phyloP scores from a whole-genome alignment of 2,329 filamentous ascomycete species.

The Trichoderma simmonsii region DNA sequence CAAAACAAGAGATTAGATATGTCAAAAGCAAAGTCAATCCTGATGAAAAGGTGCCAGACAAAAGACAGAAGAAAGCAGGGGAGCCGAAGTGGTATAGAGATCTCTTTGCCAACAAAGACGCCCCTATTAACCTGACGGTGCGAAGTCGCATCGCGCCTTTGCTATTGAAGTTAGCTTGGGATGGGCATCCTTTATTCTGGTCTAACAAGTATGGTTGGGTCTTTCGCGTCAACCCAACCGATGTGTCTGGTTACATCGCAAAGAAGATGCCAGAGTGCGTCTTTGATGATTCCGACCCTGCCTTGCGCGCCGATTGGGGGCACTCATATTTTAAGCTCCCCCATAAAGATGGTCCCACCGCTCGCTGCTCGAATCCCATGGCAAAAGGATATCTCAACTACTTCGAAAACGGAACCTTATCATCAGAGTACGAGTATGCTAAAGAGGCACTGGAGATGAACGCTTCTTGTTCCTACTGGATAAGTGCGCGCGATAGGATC shows the following conservation, averaged over 20 bases:
- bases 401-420: constrained; percentile 84
- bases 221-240: constrained; percentile 67
- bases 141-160: constrained; percentile 85
- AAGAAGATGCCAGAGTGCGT: constrained; percentile 73
- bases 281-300: constrained; percentile 69
- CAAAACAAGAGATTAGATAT: constrained; percentile 87
- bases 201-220: constrained; percentile 92
- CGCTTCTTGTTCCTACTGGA: constrained; percentile 98
- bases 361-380: constrained; percentile 81
- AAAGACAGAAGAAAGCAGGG: constrained; percentile 71
- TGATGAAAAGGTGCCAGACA: constrained; percentile 47
- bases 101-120: constrained; percentile 67
- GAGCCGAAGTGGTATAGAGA: constrained; percentile 97
- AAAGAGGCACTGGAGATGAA: constrained; percentile 98
- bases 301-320: constrained; percentile 62
- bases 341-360: constrained; percentile 87
- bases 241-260: constrained; percentile 62
- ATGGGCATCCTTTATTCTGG: constrained; percentile 86
- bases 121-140: constrained; percentile 74
- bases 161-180: constrained; percentile 81
- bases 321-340: constrained; percentile 87
- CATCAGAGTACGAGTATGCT: constrained; percentile 84
- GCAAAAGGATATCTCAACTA: constrained; percentile 88
- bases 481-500: constrained; percentile 89
- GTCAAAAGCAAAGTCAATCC: constrained; percentile 51